Evolutionary conservation across 2,329 filamentous ascomycete genomes (phyloP), one percentile per base, ranked within the genome.

Genomic region (Pestalotiopsis sp.): DNA sequence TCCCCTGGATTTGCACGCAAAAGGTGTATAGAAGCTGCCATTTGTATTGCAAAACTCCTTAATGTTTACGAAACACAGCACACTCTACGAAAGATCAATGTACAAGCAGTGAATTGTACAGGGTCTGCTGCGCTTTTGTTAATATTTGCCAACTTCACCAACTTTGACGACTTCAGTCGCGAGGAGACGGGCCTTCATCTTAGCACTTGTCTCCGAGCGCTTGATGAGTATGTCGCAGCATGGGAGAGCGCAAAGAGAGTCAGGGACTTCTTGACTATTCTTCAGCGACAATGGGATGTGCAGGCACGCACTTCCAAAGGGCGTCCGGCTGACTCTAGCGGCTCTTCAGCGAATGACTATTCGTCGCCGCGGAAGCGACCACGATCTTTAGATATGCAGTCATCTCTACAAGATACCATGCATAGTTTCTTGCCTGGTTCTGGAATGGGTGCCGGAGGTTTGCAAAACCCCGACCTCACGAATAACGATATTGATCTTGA

Each of bases 31-130:
- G 71, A 73, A 66, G 75, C 75, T 36, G 69, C 71, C 68, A 72
- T 74, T 49, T 70, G 73, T 1, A 71, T 74, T 6, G 72, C 72
- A 49, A 70, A 73, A 58, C 71, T 62, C 66, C 49, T 68, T 20
- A 41, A 31, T 12, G 57, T 70, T 3, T 73, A 73, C 62, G 71
- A 73, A 52, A 66, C 39, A 3, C 66, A 67, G 4, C 67, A 72
- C 25, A 70, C 68, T 2, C 65, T 73, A 6, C 64, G 70, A 36
- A 63, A 67, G 25, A 71, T 71, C 39, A 71, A 72, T 41, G 52
- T 73, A 11, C 68, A 71, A 27, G 71, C 71, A 4, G 70, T 73
- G 2, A 65, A 66, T 3, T 72, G 71, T n/a, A 70, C 69, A 4
- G 71, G 69, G 49, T 72, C 70, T 6, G 71, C 71, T 4, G 68